Evolutionary conservation across 345 rosid genomes (phyloP).

Genomic region (Dipteronia dyeriana): DNA sequence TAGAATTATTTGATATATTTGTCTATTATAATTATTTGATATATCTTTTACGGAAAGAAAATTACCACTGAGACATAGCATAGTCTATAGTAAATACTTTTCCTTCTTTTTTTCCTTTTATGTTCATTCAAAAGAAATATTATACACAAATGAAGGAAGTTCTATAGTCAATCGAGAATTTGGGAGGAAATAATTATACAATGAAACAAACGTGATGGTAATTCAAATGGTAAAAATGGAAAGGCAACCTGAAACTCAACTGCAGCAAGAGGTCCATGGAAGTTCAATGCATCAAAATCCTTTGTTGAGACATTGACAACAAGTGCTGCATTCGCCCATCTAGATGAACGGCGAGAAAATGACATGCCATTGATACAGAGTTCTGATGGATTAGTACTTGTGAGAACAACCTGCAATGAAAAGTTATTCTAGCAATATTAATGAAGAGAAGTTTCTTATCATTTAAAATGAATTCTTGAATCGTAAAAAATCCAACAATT

Average conservation of each 20-base stretch:
- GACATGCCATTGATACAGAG: constrained; percentile 97
- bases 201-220: background rate
- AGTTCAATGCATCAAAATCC: constrained; percentile 68
- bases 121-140: background rate
- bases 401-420: constrained; percentile 79
- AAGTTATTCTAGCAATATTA: background rate
- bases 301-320: constrained; percentile 68
- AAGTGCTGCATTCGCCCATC: constrained; percentile 97
- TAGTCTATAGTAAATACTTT: constrained; percentile 11
- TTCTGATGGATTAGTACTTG: constrained; percentile 81
- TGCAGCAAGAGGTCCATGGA: constrained; percentile 88
- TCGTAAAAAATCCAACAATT: background rate
- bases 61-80: background rate
- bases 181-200: background rate
- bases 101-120: too few species aligned
- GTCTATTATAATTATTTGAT: background rate
- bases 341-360: constrained; percentile 92
- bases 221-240: background rate
- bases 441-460: background rate
- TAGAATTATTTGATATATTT: constrained; percentile 1
- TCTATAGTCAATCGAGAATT: background rate
- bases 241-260: constrained; percentile 81
- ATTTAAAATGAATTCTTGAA: background rate
- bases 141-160: background rate
- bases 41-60: background rate